phyloP scores from a whole-genome alignment of 345 rosid genomes.

The Noccaea caerulescens region DNA sequence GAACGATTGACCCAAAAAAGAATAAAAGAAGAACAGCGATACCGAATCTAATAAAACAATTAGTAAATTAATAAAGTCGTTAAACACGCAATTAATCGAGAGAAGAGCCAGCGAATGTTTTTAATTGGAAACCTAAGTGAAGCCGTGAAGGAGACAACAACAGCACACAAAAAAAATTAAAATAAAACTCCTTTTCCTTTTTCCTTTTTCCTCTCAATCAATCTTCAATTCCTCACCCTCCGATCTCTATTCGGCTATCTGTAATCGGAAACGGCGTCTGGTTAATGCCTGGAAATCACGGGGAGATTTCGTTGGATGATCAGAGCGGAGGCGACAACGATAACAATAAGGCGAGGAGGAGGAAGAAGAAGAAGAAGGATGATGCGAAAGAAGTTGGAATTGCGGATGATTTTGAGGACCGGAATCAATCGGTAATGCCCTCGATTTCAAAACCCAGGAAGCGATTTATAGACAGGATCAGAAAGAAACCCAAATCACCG shows the following conservation, averaged over 20 bases:
- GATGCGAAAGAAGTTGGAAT: neutral
- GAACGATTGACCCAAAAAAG: neutral
- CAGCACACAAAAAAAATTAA: neutral
- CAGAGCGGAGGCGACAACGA: conserved; percentile 34
- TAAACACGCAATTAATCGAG: conserved; percentile 21
- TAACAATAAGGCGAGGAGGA: conserved; percentile 19
- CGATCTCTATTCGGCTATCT: neutral
- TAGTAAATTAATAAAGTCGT: conserved; percentile 26
- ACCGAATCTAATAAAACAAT: conserved; percentile 17
- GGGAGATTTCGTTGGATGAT: conserved; percentile 33
- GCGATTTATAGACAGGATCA: conserved; percentile 28
- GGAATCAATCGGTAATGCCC: conserved; percentile 27
- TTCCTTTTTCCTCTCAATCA: neutral
- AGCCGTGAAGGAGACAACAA: conserved; percentile 20
- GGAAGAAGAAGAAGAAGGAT: conserved; percentile 24
- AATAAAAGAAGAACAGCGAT: neutral
- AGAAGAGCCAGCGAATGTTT: conserved; percentile 37
- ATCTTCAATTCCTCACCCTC: conserved; percentile 6
- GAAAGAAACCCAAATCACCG: conserved; percentile 39
- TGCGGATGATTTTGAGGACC: neutral
- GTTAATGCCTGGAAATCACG: conserved; percentile 45
- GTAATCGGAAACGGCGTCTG: conserved; percentile 15
- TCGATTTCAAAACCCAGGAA: conserved; percentile 30
- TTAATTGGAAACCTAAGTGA: conserved; percentile 20
- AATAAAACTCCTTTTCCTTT: neutral